Evolutionary conservation across 257 asterid genomes (phyloP).

Genomic region (Rehmannia glutinosa): DNA sequence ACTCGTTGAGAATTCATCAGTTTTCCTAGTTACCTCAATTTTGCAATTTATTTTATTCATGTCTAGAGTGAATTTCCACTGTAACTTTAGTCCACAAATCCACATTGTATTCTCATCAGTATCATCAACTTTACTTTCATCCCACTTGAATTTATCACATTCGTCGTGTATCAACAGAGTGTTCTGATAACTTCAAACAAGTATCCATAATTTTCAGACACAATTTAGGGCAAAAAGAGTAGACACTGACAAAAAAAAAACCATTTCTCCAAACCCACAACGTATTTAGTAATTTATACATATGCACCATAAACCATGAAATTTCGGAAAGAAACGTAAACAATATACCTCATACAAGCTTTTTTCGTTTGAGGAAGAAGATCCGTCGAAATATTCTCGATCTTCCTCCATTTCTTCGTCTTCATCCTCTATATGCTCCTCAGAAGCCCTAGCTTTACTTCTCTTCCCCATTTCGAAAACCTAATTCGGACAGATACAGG

Average conservation of each 20-base stretch:
- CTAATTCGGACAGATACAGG: not conserved
- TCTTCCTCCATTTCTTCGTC: slow-evolving; percentile 36
- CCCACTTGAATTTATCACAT: not conserved
- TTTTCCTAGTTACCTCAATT: no score
- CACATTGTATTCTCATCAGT: not conserved
- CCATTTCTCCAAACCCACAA: not conserved
- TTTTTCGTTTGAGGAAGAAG: slow-evolving; percentile 47
- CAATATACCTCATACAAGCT: slow-evolving; percentile 69
- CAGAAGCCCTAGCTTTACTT: slow-evolving; percentile 58
- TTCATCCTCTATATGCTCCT: slow-evolving; percentile 40
- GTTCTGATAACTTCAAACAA: not conserved
- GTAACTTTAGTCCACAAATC: not conserved
- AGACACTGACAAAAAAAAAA: not conserved
- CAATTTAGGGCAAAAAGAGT: slow-evolving; percentile 7
- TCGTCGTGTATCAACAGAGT: not conserved
- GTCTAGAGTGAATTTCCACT: not conserved
- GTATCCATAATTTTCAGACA: not conserved
- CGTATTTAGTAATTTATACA: no score
- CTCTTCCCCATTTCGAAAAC: slow-evolving; percentile 54
- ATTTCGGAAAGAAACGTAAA: not conserved
- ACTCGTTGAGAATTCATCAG: not conserved
- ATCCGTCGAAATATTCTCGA: slow-evolving; percentile 22
- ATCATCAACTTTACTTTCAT: not conserved
- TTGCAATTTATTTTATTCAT: no score
- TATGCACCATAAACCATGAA: not conserved